phyloP scores from a whole-genome alignment of 306 rosid genomes.

The Quercus berberidifolia region DNA sequence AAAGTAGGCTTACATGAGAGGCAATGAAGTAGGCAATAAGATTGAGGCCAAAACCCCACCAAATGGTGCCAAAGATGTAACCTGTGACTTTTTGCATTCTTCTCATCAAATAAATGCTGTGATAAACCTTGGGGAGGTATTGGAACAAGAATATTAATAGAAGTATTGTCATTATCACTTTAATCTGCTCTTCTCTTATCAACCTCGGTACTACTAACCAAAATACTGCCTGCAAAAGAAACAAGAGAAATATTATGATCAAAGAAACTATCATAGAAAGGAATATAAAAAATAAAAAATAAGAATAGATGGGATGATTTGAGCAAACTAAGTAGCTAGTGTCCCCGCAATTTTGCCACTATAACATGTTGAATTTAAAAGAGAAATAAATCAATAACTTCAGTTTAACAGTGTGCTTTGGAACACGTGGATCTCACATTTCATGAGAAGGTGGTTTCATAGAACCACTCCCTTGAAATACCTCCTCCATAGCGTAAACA shows the following conservation, averaged over 20 bases:
- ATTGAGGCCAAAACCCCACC: slow-evolving; percentile 99
- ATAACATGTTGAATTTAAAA: too few species aligned
- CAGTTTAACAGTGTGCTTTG: too few species aligned
- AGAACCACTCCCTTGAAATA: too few species aligned
- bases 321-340: not conserved
- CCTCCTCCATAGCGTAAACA: too few species aligned
- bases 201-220: slow-evolving; percentile 84
- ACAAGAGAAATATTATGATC: not conserved
- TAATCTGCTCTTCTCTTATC: slow-evolving; percentile 86
- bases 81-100: slow-evolving; percentile 98
- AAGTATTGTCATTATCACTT: slow-evolving; percentile 85
- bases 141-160: slow-evolving; percentile 82
- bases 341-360: too few species aligned
- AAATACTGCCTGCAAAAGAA: slow-evolving; percentile 72
- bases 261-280: not conserved
- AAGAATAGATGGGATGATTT: not conserved
- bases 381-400: too few species aligned
- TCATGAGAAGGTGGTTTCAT: too few species aligned
- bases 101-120: slow-evolving; percentile 86
- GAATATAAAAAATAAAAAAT: not conserved
- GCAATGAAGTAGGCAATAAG: slow-evolving; percentile 98
- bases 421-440: too few species aligned
- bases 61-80: slow-evolving; percentile 93
- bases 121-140: slow-evolving; percentile 95
- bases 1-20: slow-evolving; percentile 66